Evolutionary conservation across 75 land plant species (phyloP).

Genomic region (Sequoiadendron giganteum): DNA sequence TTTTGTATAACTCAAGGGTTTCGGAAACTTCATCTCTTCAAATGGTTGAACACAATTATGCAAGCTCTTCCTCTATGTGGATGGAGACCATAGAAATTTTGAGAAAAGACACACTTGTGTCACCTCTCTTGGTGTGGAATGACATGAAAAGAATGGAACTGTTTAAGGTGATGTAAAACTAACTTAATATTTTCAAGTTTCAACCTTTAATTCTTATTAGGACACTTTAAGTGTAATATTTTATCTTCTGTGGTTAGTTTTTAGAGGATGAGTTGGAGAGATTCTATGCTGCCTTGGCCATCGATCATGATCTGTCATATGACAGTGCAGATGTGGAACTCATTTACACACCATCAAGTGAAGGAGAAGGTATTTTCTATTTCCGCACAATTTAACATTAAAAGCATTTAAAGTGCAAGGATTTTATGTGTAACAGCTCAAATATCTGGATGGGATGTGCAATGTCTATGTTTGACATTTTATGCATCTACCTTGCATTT

Average conservation of each 20-base stretch:
- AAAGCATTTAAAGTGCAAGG: neutral
- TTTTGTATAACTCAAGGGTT: slow-evolving; percentile 27
- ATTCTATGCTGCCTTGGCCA: slow-evolving; percentile 29
- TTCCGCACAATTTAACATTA: neutral
- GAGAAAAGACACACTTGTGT: slow-evolving; percentile 31
- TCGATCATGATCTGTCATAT: slow-evolving; percentile 26
- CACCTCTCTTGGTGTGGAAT: slow-evolving; percentile 51
- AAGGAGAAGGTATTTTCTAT: slow-evolving; percentile 34
- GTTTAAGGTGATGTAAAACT: slow-evolving; percentile 26
- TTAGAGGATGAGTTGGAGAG: slow-evolving; percentile 37
- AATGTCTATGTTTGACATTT: neutral
- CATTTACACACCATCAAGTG: slow-evolving; percentile 30
- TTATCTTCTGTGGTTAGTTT: slow-evolving; percentile 24
- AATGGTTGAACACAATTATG: slow-evolving; percentile 18
- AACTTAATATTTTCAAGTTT: neutral
- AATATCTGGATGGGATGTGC: neutral
- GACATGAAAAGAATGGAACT: slow-evolving; percentile 42
- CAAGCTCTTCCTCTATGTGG: slow-evolving; percentile 28
- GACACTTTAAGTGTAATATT: neutral
- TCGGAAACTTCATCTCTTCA: slow-evolving; percentile 8
- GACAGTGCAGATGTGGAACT: slow-evolving; percentile 41
- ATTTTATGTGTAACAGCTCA: neutral
- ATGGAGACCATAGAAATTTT: slow-evolving; percentile 37
- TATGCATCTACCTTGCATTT: neutral
- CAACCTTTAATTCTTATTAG: neutral